phyloP scores from a whole-genome alignment of 2,329 filamentous ascomycete species.

The Fusarium compactum region DNA sequence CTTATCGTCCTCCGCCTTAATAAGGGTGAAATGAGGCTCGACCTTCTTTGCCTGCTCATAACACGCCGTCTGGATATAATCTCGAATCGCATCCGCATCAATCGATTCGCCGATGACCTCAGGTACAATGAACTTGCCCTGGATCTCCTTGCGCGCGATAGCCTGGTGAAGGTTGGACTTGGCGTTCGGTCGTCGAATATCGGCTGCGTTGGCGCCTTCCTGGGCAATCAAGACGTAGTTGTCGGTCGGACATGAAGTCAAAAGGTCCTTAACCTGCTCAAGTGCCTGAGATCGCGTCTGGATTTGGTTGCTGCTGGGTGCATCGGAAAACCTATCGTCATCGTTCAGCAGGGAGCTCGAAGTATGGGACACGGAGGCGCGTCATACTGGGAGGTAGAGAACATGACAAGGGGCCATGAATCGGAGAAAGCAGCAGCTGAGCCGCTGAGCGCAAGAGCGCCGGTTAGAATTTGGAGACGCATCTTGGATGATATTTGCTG shows the following conservation, averaged over 20 bases:
- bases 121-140: slow-evolving; percentile 62
- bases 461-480: slow-evolving; percentile 65
- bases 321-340: slow-evolving; percentile 51
- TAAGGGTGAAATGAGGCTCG: slow-evolving; percentile 55
- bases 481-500: slow-evolving; percentile 56
- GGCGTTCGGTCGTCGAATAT: slow-evolving; percentile 69
- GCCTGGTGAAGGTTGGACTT: slow-evolving; percentile 64
- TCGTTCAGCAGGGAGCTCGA: slow-evolving; percentile 43
- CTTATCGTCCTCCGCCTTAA: slow-evolving; percentile 57
- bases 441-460: slow-evolving; percentile 67
- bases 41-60: slow-evolving; percentile 53
- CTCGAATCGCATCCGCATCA: slow-evolving; percentile 55
- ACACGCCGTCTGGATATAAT: slow-evolving; percentile 63
- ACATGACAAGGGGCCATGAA: slow-evolving; percentile 88
- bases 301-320: slow-evolving; percentile 56
- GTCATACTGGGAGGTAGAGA: slow-evolving; percentile 84
- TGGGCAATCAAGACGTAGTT: slow-evolving; percentile 84
- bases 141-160: slow-evolving; percentile 52
- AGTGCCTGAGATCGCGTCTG: slow-evolving; percentile 62
- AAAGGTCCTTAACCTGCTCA: slow-evolving; percentile 60
- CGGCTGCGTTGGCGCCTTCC: slow-evolving; percentile 76
- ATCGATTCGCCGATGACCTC: slow-evolving; percentile 68
- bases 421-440: slow-evolving; percentile 81
- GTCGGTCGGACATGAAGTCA: slow-evolving; percentile 77
- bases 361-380: slow-evolving; percentile 24